These are phyloP conservation scores for Rhizoclosmatium sp. DNA, from an alignment of 192 early-diverging fungal species.

Conservation along the genomic window DNA sequence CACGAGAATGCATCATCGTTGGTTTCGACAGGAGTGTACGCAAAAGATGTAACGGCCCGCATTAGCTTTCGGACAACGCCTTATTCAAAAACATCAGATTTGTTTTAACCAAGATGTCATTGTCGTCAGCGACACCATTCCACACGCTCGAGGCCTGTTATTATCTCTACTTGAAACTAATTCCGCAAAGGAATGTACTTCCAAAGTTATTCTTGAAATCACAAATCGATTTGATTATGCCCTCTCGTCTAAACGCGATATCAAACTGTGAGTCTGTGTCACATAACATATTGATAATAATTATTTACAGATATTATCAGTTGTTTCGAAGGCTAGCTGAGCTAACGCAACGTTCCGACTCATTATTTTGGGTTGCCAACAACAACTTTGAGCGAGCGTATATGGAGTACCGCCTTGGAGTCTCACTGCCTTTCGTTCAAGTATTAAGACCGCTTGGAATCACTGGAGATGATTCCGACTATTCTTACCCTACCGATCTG, in stretches of 20 bases:
- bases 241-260: background rate
- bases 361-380: conserved; percentile 27
- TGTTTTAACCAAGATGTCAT: conserved; percentile 15
- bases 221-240: conserved; percentile 31
- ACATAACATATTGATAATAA: background rate
- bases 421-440: conserved; percentile 7
- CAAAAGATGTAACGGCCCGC: background rate
- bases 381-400: conserved; percentile 33
- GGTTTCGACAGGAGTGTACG: background rate
- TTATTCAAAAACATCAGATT: background rate
- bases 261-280: background rate
- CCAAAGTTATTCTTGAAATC: conserved; percentile 28
- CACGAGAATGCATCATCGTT: conserved; percentile 2
- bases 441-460: conserved; percentile 23
- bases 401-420: conserved; percentile 15
- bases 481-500: background rate
- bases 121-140: conserved; percentile 22
- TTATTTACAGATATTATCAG: background rate
- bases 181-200: background rate
- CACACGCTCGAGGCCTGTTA: conserved; percentile 27
- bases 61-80: background rate
- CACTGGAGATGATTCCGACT: background rate
- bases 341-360: background rate
- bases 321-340: conserved; percentile 5
- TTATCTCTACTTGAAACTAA: background rate